Conservation (phyloP, 768 basidiomycete species). For the Boletus edulis region DNA sequence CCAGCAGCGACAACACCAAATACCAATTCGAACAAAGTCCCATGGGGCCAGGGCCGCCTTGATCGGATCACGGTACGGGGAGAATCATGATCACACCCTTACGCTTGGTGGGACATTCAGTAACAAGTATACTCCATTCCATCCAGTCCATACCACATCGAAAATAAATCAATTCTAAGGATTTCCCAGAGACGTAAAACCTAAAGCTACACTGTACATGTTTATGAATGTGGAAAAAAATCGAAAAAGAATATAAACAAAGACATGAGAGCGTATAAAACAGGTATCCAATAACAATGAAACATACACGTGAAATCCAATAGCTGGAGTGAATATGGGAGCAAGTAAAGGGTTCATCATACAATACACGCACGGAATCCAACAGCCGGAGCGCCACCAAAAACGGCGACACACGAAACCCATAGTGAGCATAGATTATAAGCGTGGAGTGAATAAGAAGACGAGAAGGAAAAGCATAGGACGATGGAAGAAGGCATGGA, state of each 20-base stretch:
- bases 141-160: too few relatives aligned
- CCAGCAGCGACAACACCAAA: too few relatives aligned
- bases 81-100: too few relatives aligned
- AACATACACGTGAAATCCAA: neutral
- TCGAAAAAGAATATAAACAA: neutral
- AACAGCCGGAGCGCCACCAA: neutral
- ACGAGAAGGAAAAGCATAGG: neutral
- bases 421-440: slow-evolving; percentile 1
- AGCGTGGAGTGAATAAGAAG: neutral
- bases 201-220: neutral
- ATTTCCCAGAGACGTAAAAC: neutral
- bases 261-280: too few relatives aligned
- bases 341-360: neutral
- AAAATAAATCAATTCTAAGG: neutral
- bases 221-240: neutral
- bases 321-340: neutral
- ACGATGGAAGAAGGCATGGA: neutral
- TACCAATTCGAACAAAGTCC: too few relatives aligned
- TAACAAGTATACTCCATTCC: too few relatives aligned
- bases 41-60: too few relatives aligned
- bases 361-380: slow-evolving; percentile 16
- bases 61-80: too few relatives aligned
- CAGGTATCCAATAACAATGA: slow-evolving; percentile 4
- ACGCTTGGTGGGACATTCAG: too few relatives aligned
- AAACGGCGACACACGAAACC: neutral